Evolutionary conservation across 2,329 filamentous ascomycete genomes (phyloP), one percentile per base, ranked within the genome.

Genomic region (Phaeosphaeriaceae sp.): DNA sequence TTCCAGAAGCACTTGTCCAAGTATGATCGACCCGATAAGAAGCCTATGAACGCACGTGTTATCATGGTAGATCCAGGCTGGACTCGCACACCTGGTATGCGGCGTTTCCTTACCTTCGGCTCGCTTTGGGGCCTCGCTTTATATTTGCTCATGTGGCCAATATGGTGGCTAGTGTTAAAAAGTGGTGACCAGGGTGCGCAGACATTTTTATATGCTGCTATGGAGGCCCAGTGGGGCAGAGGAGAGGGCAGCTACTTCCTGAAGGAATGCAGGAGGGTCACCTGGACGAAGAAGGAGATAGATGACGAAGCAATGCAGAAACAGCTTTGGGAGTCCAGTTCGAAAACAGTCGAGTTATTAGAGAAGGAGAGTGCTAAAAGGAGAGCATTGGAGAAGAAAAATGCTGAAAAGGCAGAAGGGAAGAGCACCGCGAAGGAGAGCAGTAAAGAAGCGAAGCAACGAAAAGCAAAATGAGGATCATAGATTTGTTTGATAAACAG

Each of bases 1-100:
- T 96, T 93, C 71, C 93, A 97, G 75, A 94, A 96, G 71, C 93
- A 97, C 70, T 80, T 99, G 38, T 87, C 92, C 59, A 78, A 87
- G 2, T 96, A 95, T 74, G 84, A 89, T 65, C 83, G 94, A 18
- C 91, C 92, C 0, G 94, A 99, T 70, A 83, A 87, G 54, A 79
- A 89, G 39, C 91, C 91, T 1, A 88, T 87, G 78, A 96, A 91
- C 60, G 83, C 92, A 3, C 85, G 90, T 28, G 91, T 97, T 37
- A 79, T 96, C 41, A 83, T 96, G 50, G 90, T 92, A 2, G 93
- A 99, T 64, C 94, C 94, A 0, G 93, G 94, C 16, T 84, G 87
- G 58, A 83, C 86, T 18, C 85, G 94, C 43, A 97, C 93, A 7
- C 91, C 92, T 0, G 92, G 94, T 1, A 96, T 87, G 74, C 84